Evolutionary conservation across 140 eudicot species (phyloP).

Genomic region (Ambrosia hybrid): DNA sequence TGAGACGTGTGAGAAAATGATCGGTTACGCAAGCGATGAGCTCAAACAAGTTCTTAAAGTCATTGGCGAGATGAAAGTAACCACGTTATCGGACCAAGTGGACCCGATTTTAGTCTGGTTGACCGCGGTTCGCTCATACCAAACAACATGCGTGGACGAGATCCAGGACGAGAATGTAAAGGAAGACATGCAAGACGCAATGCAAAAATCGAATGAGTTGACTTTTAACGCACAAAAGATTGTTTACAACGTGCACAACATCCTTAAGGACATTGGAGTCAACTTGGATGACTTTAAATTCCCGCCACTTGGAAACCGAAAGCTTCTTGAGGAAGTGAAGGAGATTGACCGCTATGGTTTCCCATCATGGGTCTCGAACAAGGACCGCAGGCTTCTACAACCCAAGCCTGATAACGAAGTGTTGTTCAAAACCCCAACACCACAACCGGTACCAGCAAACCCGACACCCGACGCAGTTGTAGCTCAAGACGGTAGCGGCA

Average conservation of each 20-base stretch:
- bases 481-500: slow-evolving; percentile 70
- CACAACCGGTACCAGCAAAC: slow-evolving; percentile 31
- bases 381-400: slow-evolving; percentile 57
- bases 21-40: slow-evolving; percentile 15
- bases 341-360: slow-evolving; percentile 41
- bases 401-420: slow-evolving; percentile 12
- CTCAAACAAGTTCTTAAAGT: slow-evolving; percentile 46
- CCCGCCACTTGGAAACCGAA: slow-evolving; percentile 32
- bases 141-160: slow-evolving; percentile 53
- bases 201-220: slow-evolving; percentile 59
- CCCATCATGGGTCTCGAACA: slow-evolving; percentile 61
- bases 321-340: slow-evolving; percentile 35
- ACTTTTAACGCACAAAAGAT: slow-evolving; percentile 65
- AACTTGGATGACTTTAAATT: slow-evolving; percentile 19
- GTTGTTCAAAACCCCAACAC: slow-evolving; percentile 29
- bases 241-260: slow-evolving; percentile 37
- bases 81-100: slow-evolving; percentile 30
- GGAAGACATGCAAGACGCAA: slow-evolving; percentile 39
- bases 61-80: slow-evolving; percentile 38
- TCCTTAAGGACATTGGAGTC: slow-evolving; percentile 44
- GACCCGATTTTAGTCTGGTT: slow-evolving; percentile 64
- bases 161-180: slow-evolving; percentile 41
- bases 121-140: slow-evolving; percentile 48
- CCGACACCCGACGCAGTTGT: slow-evolving; percentile 51
- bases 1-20: slow-evolving; percentile 62